Evolutionary conservation across 2,329 filamentous ascomycete genomes (phyloP).

Genomic region (Penicillium sp.): DNA sequence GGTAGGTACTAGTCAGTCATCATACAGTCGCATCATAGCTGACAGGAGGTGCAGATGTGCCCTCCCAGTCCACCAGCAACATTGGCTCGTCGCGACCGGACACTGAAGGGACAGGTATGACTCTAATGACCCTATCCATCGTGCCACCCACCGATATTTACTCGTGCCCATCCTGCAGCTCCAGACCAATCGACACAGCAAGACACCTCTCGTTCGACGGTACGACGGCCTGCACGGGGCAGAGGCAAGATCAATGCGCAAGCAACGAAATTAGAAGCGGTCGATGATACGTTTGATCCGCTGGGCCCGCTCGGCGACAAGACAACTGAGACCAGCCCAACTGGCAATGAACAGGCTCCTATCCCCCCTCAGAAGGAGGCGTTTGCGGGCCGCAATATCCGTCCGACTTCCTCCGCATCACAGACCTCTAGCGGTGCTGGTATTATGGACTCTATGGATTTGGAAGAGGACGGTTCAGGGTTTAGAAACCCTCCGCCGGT

Average conservation of each 20-base stretch:
- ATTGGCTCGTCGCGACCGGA: conserved; percentile 32
- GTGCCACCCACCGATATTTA: conserved; percentile 11
- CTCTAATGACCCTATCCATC: neutral
- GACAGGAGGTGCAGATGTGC: conserved; percentile 47
- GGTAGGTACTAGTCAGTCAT: conserved; percentile 45
- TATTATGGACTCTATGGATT: conserved; percentile 69
- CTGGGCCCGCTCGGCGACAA: conserved; percentile 63
- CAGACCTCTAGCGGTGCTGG: conserved; percentile 56
- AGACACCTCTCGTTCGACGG: conserved; percentile 53
- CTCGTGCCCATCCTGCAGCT: conserved; percentile 25
- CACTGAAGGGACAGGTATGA: conserved; percentile 39
- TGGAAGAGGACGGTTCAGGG: conserved; percentile 72
- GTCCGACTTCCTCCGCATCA: conserved; percentile 46
- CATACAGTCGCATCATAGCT: conserved; percentile 31
- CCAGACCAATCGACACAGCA: conserved; percentile 39
- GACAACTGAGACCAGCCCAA: conserved; percentile 39
- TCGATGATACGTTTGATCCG: conserved; percentile 66
- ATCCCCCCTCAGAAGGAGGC: conserved; percentile 66
- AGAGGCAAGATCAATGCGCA: conserved; percentile 64
- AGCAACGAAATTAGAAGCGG: conserved; percentile 65
- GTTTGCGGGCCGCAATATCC: conserved; percentile 41
- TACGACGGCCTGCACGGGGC: conserved; percentile 56
- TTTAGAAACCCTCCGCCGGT: conserved; percentile 67
- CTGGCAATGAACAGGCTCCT: conserved; percentile 58
- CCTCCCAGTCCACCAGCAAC: conserved; percentile 46